Evolutionary conservation across 768 basidiomycete species (phyloP).

Genomic region (Mycena floridula): DNA sequence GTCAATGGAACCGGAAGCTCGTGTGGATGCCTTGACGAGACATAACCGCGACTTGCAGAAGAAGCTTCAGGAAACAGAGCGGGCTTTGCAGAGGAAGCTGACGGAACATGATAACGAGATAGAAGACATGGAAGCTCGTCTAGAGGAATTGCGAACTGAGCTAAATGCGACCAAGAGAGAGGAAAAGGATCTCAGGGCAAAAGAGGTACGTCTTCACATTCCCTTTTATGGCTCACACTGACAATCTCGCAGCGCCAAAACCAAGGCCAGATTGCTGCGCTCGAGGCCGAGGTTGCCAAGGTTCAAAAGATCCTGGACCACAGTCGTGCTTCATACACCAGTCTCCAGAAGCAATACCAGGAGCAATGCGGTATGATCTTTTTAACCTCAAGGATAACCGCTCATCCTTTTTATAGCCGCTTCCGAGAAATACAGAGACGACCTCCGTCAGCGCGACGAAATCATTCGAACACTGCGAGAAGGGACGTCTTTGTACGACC

Average conservation of each 20-base stretch:
- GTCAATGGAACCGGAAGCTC: constrained; percentile 69
- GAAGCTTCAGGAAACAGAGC: constrained; percentile 72
- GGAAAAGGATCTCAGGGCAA: constrained; percentile 85
- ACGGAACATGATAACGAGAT: constrained; percentile 77
- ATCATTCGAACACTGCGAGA: constrained; percentile 64
- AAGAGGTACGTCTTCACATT: constrained; percentile 54
- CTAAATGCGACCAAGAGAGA: constrained; percentile 78
- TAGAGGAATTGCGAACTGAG: constrained; percentile 78
- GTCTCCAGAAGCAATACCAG: constrained; percentile 80
- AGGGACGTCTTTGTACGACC: constrained; percentile 46
- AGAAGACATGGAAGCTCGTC: constrained; percentile 66
- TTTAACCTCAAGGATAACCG: too few relatives aligned
- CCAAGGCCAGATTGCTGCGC: constrained; percentile 54
- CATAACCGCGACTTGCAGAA: constrained; percentile 69
- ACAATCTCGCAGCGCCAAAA: constrained; percentile 46
- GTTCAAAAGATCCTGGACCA: constrained; percentile 69
- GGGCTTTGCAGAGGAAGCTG: constrained; percentile 57
- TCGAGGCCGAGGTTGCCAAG: constrained; percentile 78
- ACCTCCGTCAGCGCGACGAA: constrained; percentile 70
- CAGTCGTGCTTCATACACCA: constrained; percentile 65
- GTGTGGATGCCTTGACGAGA: constrained; percentile 66
- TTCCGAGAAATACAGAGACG: constrained; percentile 73
- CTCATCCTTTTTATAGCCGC: too few relatives aligned
- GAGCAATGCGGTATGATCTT: constrained; percentile 91
- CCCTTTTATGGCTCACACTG: constrained; percentile 1